Conservation (phyloP, 73 alveolate species). For the Paramecium primaurelia region DNA sequence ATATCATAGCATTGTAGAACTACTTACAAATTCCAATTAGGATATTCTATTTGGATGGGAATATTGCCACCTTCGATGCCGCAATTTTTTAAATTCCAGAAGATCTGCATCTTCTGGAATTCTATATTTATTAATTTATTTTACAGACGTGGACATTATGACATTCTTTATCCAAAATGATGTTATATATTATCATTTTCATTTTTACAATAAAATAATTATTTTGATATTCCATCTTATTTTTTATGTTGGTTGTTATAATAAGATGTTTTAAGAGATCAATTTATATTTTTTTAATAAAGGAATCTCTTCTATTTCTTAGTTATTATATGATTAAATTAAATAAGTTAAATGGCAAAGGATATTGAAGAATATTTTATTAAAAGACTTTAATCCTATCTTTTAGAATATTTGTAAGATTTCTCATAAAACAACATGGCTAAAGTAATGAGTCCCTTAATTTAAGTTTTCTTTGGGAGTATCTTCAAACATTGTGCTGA, state of each 20-base stretch:
- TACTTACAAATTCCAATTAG: constrained; percentile 47
- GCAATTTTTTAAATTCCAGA: constrained; percentile 57
- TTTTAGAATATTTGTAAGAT: constrained; percentile 31
- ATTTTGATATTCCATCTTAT: not conserved
- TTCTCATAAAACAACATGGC: constrained; percentile 35
- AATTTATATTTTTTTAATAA: not conserved
- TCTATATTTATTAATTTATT: constrained; percentile 52
- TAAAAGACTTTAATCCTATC: constrained; percentile 20
- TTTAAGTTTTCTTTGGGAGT: constrained; percentile 1
- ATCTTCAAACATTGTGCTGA: not conserved
- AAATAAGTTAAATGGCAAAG: constrained; percentile 1
- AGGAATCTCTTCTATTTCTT: not conserved
- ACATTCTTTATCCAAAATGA: constrained; percentile 56
- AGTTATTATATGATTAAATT: not conserved
- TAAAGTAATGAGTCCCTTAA: not conserved
- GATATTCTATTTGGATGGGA: constrained; percentile 60
- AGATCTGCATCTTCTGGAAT: too few species aligned
- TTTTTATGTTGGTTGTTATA: not conserved
- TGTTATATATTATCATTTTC: not conserved
- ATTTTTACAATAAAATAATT: not conserved
- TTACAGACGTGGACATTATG: constrained; percentile 74
- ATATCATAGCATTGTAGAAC: constrained; percentile 62
- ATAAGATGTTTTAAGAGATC: not conserved
- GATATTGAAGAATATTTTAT: constrained; percentile 29
- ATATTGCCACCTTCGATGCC: not conserved